These are phyloP conservation scores for Ceratocystis huliohia DNA, from an alignment of 2,329 filamentous ascomycete genomes.

Conservation along the genomic window DNA sequence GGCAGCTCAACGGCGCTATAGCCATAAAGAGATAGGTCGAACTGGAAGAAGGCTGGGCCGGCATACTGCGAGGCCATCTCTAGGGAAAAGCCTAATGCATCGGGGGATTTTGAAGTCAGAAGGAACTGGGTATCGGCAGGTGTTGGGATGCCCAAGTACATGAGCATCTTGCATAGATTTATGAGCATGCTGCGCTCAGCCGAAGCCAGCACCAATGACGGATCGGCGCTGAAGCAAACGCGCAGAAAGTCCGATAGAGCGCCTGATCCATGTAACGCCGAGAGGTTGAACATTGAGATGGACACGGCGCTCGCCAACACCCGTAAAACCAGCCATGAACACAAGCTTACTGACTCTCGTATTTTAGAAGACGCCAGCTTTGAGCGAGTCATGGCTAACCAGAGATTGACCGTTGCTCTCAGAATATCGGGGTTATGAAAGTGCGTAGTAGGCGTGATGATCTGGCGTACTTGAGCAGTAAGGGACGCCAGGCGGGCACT, in stretches of 20 bases:
- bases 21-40: constrained; percentile 78
- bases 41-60: constrained; percentile 76
- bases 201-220: constrained; percentile 28
- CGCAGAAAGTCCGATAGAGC: constrained; percentile 54
- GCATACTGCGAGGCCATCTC: constrained; percentile 61
- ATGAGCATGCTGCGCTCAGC: constrained; percentile 48
- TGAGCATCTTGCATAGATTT: constrained; percentile 54
- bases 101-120: constrained; percentile 38
- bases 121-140: constrained; percentile 77
- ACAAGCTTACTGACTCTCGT: constrained; percentile 35
- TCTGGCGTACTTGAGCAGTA: constrained; percentile 31
- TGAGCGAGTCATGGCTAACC: constrained; percentile 47
- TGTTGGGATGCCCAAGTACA: constrained; percentile 62
- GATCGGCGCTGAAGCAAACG: constrained; percentile 42
- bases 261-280: constrained; percentile 58
- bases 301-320: constrained; percentile 46
- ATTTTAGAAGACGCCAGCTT: background rate
- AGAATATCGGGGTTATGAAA: constrained; percentile 52
- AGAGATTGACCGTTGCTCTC: constrained; percentile 49
- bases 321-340: constrained; percentile 52
- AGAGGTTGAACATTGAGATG: constrained; percentile 55
- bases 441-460: constrained; percentile 39
- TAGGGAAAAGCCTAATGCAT: constrained; percentile 56
- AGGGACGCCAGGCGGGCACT: constrained; percentile 9
- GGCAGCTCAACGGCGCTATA: constrained; percentile 83